A percentile compares a stretch with the other conserved stretches of the same genome.
Conservation (phyloP, 2,329 filamentous ascomycete genomes). For the Knoxdaviesia capensis region DNA sequence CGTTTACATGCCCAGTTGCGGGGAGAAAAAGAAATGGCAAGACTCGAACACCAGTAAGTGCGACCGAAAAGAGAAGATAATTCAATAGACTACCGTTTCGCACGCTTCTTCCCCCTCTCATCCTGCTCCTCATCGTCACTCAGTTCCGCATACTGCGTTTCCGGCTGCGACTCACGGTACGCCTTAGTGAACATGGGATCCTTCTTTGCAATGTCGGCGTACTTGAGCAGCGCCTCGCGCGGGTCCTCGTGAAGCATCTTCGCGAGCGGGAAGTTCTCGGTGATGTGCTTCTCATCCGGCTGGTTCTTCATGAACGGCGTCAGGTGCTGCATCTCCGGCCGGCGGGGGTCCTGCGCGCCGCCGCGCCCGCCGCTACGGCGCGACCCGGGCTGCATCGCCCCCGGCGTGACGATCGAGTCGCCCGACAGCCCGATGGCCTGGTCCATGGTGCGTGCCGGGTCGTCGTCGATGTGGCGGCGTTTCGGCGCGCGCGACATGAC, state of each 20-base stretch:
- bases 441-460: slow-evolving; percentile 71
- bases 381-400: slow-evolving; percentile 30
- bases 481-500: slow-evolving; percentile 90
- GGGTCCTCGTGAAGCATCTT: slow-evolving; percentile 94
- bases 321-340: slow-evolving; percentile 65
- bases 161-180: slow-evolving; percentile 80
- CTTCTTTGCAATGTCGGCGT: slow-evolving; percentile 79
- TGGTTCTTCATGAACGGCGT: slow-evolving; percentile 85
- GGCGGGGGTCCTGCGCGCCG: slow-evolving; percentile 53
- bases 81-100: slow-evolving; percentile 21
- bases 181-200: slow-evolving; percentile 90
- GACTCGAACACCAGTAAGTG: no score
- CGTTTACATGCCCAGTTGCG: no score
- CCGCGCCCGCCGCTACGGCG: slow-evolving; percentile 48
- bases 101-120: slow-evolving; percentile 42
- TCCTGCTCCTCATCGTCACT: slow-evolving; percentile 67
- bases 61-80: no score
- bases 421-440: slow-evolving; percentile 62
- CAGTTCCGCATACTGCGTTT: slow-evolving; percentile 74
- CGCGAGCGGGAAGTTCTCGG: slow-evolving; percentile 71
- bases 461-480: slow-evolving; percentile 86
- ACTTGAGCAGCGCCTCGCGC: slow-evolving; percentile 80
- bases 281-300: slow-evolving; percentile 77
- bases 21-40: no score
- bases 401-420: slow-evolving; percentile 58